Percentiles rank a stretch among this genome's conserved stretches.
These are phyloP conservation scores for Bombardia bombarda DNA, from an alignment of 495 filamentous ascomycete genomes.

Conservation along the genomic window DNA sequence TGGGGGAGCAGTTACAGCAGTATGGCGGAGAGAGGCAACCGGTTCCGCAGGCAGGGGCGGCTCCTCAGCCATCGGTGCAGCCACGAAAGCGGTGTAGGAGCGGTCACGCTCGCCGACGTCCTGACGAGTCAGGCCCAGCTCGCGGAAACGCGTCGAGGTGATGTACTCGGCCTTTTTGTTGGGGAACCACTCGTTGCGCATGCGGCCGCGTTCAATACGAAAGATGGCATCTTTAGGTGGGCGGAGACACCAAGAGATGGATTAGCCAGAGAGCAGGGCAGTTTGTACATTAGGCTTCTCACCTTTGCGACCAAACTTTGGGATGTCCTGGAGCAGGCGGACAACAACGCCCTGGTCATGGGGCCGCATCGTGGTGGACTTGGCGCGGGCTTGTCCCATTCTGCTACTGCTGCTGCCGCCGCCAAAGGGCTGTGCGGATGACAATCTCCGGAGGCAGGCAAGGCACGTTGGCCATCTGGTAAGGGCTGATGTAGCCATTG, in stretches of 20 bases:
- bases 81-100: constrained; percentile 17
- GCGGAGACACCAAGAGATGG: background rate
- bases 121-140: constrained; percentile 29
- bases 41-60: background rate
- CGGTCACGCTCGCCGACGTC: constrained; percentile 35
- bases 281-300: constrained; percentile 1
- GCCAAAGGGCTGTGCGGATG: constrained; percentile 14
- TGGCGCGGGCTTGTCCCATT: constrained; percentile 19
- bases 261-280: background rate
- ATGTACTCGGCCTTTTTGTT: constrained; percentile 36
- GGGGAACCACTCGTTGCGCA: constrained; percentile 42
- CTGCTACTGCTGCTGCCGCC: background rate
- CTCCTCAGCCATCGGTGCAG: background rate
- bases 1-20: constrained; percentile 7
- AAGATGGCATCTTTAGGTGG: constrained; percentile 32
- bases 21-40: constrained; percentile 1
- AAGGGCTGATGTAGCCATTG: constrained; percentile 11
- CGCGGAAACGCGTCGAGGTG: constrained; percentile 31
- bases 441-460: constrained; percentile 20
- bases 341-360: constrained; percentile 45
- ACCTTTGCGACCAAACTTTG: constrained; percentile 53
- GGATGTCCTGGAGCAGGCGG: constrained; percentile 51
- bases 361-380: constrained; percentile 16
- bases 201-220: constrained; percentile 35
- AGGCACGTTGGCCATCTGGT: constrained; percentile 20